These are phyloP conservation scores for Rhododendron kiyosumense DNA, from an alignment of 148 eudicot genomes.

Conservation along the genomic window DNA sequence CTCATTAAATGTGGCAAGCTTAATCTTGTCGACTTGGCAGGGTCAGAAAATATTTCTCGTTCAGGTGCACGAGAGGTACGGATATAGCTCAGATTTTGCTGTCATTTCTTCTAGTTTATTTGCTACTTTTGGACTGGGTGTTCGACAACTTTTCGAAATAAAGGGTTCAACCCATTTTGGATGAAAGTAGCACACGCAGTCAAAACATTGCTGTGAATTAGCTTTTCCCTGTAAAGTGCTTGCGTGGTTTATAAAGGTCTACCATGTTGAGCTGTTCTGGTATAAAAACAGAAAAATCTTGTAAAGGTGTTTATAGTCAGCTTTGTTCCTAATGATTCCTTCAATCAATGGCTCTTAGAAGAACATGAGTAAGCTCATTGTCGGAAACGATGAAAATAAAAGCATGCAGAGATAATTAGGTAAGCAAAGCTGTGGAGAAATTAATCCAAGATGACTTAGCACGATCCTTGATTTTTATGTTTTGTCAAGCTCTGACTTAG, in stretches of 20 bases:
- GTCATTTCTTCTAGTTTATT: not conserved
- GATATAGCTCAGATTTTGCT: slow-evolving; percentile 3
- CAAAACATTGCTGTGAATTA: not conserved
- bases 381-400: not conserved
- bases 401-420: not conserved
- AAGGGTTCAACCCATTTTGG: not conserved
- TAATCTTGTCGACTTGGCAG: slow-evolving; percentile 92
- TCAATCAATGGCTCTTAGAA: not conserved
- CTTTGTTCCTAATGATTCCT: not conserved
- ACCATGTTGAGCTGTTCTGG: not conserved
- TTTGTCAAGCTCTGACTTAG: not conserved
- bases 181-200: not conserved
- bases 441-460: not conserved
- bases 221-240: not conserved
- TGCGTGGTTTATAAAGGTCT: not conserved
- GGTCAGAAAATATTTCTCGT: slow-evolving; percentile 83
- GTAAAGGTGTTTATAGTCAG: not conserved
- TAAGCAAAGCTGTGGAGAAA: not conserved
- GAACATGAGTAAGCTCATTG: not conserved
- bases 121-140: not conserved
- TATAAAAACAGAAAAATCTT: not conserved
- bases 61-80: slow-evolving; percentile 78
- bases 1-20: slow-evolving; percentile 88
- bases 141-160: not conserved
- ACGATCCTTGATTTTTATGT: not conserved